Percentiles rank a stretch among this genome's conserved stretches.
These are phyloP conservation scores for Tetrastigma voinierianum DNA, from an alignment of 164 flowering plant species.

Conservation along the genomic window DNA sequence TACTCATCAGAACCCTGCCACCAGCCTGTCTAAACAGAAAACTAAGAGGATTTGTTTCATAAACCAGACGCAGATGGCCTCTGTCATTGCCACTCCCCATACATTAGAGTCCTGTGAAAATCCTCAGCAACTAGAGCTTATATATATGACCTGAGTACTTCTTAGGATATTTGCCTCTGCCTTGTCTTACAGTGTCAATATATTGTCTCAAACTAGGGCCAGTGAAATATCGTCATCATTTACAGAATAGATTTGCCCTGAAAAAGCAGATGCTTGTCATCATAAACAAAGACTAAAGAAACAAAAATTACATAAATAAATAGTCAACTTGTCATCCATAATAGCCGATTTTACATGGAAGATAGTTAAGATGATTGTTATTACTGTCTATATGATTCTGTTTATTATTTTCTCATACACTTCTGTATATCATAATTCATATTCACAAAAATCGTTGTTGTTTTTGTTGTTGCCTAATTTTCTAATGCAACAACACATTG, in stretches of 20 bases:
- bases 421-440: no score
- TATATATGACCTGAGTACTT: slow-evolving; percentile 96
- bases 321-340: background rate
- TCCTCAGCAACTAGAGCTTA: slow-evolving; percentile 97
- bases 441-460: no score
- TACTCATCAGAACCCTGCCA: slow-evolving; percentile 92
- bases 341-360: background rate
- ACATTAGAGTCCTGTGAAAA: slow-evolving; percentile 83
- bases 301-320: background rate
- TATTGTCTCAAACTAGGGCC: slow-evolving; percentile 91
- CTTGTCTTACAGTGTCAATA: slow-evolving; percentile 93
- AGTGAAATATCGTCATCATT: slow-evolving; percentile 93
- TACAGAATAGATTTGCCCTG: slow-evolving; percentile 98
- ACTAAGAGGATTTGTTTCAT: slow-evolving; percentile 94
- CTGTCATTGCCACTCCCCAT: slow-evolving; percentile 98
- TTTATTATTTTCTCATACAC: no score
- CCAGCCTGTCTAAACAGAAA: slow-evolving; percentile 92
- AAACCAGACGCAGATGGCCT: slow-evolving; percentile 87
- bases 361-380: no score
- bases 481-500: no score
- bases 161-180: slow-evolving; percentile 85
- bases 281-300: no score
- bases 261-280: slow-evolving; percentile 4
- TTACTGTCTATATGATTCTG: no score
- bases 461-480: no score